phyloP scores from a whole-genome alignment of 371 early-diverging fungal genomes.

The Syncephalastrum contaminatum region DNA sequence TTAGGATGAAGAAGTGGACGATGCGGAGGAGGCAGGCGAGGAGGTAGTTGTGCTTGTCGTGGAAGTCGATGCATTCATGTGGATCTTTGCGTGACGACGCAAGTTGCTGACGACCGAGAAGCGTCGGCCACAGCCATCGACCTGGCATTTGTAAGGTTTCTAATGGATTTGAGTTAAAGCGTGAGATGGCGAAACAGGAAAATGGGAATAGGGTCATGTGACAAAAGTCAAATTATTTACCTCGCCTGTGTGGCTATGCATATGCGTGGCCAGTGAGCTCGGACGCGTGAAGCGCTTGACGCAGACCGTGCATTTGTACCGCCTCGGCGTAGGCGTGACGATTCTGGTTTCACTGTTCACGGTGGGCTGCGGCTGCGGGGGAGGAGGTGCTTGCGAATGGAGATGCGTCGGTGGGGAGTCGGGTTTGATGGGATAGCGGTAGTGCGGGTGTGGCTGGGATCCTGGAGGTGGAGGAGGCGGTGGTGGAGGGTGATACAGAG shows the following conservation, averaged over 20 bases:
- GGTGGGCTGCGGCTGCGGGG: background rate
- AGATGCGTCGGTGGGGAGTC: too few species aligned
- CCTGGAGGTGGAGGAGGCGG: too few species aligned
- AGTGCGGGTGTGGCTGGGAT: too few species aligned
- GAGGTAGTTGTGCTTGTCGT: slow-evolving; percentile 8
- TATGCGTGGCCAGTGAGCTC: slow-evolving; percentile 60
- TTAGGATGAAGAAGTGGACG: slow-evolving; percentile 1
- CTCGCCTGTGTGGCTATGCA: slow-evolving; percentile 64
- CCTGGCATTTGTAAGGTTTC: slow-evolving; percentile 44
- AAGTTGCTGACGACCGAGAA: slow-evolving; percentile 45
- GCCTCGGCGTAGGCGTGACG: slow-evolving; percentile 20
- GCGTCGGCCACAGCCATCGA: slow-evolving; percentile 37
- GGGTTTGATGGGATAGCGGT: too few species aligned
- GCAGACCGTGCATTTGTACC: slow-evolving; percentile 50
- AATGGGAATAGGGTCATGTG: background rate
- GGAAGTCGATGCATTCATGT: slow-evolving; percentile 14
- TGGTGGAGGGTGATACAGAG: too few species aligned
- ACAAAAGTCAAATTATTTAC: slow-evolving; percentile 13
- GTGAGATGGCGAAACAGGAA: background rate
- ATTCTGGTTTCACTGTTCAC: slow-evolving; percentile 11
- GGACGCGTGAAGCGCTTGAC: slow-evolving; percentile 62
- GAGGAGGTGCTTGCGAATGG: background rate
- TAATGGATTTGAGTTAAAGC: slow-evolving; percentile 5
- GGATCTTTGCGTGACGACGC: slow-evolving; percentile 45
- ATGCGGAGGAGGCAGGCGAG: slow-evolving; percentile 15